Conservation (phyloP, 2,329 filamentous ascomycete species). For the Aspergillus fijiensis region DNA sequence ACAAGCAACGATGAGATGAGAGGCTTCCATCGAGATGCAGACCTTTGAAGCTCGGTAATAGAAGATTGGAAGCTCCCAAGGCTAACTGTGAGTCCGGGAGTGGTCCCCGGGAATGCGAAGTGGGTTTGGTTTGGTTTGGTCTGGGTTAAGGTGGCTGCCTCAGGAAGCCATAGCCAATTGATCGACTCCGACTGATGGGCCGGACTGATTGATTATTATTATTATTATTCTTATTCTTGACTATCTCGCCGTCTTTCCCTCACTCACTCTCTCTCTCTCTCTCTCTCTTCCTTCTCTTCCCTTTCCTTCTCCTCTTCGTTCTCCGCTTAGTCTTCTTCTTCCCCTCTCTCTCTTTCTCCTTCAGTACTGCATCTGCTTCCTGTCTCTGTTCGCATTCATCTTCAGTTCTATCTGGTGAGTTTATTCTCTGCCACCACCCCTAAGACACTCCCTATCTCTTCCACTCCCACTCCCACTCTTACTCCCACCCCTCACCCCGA, state of each 20-base stretch:
- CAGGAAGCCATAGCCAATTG: constrained; percentile 1
- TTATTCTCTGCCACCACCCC: background rate
- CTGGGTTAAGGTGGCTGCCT: background rate
- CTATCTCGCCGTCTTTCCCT: background rate
- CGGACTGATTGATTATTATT: background rate
- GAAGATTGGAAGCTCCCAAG: too few relatives aligned
- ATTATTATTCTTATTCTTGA: background rate
- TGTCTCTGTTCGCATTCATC: constrained; percentile 5
- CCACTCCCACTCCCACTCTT: background rate
- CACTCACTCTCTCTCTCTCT: constrained; percentile 7
- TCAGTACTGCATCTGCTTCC: constrained; percentile 7
- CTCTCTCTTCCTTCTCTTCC: constrained; percentile 5
- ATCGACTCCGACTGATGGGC: constrained; percentile 1
- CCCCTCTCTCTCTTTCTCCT: constrained; percentile 7
- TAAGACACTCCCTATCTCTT: background rate
- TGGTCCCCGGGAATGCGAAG: constrained; percentile 8
- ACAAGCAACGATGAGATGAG: too few relatives aligned
- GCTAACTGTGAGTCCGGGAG: constrained; percentile 2
- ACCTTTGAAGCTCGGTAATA: too few relatives aligned
- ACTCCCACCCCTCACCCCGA: too few relatives aligned
- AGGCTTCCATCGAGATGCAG: too few relatives aligned
- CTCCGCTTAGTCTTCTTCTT: constrained; percentile 8
- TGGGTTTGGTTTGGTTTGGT: background rate
- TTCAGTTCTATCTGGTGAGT: constrained; percentile 1
- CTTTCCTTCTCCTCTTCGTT: constrained; percentile 12